Evolutionary conservation across 208 protist species (phyloP).

Genomic region (Phytomonas serpens): DNA sequence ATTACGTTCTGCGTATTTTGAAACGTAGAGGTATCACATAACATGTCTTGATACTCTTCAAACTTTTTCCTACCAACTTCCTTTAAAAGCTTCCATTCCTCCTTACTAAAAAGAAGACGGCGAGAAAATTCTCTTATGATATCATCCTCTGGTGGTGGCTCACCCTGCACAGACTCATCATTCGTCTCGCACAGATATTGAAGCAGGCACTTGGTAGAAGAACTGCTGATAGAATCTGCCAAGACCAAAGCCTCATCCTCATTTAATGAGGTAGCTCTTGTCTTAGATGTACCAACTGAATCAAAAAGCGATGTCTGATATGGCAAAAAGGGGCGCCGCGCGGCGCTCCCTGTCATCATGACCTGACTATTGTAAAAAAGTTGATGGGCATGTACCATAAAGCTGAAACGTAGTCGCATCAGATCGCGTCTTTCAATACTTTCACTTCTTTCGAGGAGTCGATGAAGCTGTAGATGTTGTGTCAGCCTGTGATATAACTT

Average conservation of each 20-base stretch:
- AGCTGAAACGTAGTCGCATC: conserved; percentile 27
- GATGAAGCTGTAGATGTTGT: conserved; percentile 15
- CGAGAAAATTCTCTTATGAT: background rate
- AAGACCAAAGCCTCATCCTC: background rate
- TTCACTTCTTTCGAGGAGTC: conserved; percentile 33
- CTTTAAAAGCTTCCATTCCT: conserved; percentile 25
- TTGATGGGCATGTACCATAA: conserved; percentile 54
- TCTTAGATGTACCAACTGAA: background rate
- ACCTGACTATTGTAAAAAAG: conserved; percentile 42
- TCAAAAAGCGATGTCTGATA: background rate
- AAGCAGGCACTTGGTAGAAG: background rate
- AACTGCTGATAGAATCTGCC: background rate
- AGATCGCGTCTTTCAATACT: conserved; percentile 57
- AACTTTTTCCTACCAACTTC: conserved; percentile 8
- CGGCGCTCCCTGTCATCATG: conserved; percentile 24
- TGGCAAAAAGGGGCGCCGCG: conserved; percentile 11
- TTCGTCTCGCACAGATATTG: background rate
- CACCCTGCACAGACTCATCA: background rate
- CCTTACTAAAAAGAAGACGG: conserved; percentile 33
- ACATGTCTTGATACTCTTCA: background rate
- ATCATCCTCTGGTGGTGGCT: background rate
- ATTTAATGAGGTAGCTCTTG: background rate
- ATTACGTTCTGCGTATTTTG: background rate
- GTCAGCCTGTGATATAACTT: conserved; percentile 16
- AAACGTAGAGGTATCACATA: background rate